Evolutionary conservation across 331 rosid species (phyloP).

Genomic region (Arachis monticola): DNA sequence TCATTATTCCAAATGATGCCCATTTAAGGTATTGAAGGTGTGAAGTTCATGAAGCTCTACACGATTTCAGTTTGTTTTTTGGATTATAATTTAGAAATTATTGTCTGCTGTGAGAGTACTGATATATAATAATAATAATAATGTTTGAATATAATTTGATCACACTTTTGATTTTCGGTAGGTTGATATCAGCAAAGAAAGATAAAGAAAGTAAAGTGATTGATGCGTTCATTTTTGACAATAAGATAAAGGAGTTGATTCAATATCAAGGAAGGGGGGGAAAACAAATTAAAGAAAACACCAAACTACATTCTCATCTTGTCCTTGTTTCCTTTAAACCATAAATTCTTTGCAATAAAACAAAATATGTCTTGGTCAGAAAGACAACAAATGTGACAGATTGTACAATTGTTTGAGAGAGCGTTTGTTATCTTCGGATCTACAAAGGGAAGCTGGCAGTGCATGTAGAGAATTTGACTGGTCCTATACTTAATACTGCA

Average conservation of each 20-base stretch:
- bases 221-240: neutral
- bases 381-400: slow-evolving; percentile 39
- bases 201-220: neutral
- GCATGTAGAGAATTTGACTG: slow-evolving; percentile 37
- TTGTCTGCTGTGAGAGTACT: neutral
- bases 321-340: slow-evolving; percentile 46
- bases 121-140: no score
- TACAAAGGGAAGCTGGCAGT: slow-evolving; percentile 39
- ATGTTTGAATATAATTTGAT: neutral
- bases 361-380: slow-evolving; percentile 39
- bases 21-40: neutral
- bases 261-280: slow-evolving; percentile 27
- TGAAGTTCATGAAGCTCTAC: neutral
- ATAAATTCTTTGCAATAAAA: slow-evolving; percentile 40
- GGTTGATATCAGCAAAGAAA: neutral
- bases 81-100: neutral
- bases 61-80: no score
- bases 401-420: slow-evolving; percentile 34
- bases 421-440: slow-evolving; percentile 41
- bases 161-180: neutral
- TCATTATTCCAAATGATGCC: slow-evolving; percentile 1
- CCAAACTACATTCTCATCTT: slow-evolving; percentile 39
- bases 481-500: slow-evolving; percentile 61
- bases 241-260: slow-evolving; percentile 18
- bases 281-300: slow-evolving; percentile 8